These are phyloP conservation scores for Kwoniella sp. DNA, from an alignment of 768 basidiomycete genomes.

Conservation along the genomic window DNA sequence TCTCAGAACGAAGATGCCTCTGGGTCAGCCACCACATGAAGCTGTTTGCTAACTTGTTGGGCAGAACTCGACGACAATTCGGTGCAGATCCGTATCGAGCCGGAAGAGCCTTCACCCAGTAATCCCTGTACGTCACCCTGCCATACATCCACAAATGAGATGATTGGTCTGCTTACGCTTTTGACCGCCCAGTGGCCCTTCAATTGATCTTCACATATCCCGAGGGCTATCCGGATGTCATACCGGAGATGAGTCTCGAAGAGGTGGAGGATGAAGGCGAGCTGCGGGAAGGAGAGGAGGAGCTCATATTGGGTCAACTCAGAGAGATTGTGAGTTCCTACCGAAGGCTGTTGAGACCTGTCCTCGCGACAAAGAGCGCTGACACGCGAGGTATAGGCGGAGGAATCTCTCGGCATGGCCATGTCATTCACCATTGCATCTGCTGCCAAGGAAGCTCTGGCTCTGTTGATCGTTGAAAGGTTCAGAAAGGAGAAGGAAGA, in stretches of 20 bases:
- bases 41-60: slow-evolving; percentile 27
- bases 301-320: slow-evolving; percentile 59
- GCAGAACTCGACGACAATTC: slow-evolving; percentile 80
- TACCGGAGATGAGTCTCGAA: slow-evolving; percentile 69
- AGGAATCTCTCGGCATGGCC: slow-evolving; percentile 61
- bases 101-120: slow-evolving; percentile 68
- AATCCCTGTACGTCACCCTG: slow-evolving; percentile 53
- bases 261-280: slow-evolving; percentile 61
- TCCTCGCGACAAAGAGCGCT: no score
- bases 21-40: neutral
- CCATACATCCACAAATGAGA: slow-evolving; percentile 1
- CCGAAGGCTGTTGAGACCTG: no score
- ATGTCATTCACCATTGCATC: slow-evolving; percentile 95
- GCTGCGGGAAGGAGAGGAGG: slow-evolving; percentile 55
- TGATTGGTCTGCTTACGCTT: neutral
- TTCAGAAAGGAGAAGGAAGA: slow-evolving; percentile 60
- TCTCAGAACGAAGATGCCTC: neutral
- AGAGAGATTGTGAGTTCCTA: slow-evolving; percentile 57
- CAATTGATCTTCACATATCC: slow-evolving; percentile 71
- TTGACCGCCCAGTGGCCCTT: slow-evolving; percentile 61
- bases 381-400: slow-evolving; percentile 39
- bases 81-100: slow-evolving; percentile 79
- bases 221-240: slow-evolving; percentile 73
- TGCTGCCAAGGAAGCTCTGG: slow-evolving; percentile 72
- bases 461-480: slow-evolving; percentile 61